Base-by-base conservation (phyloP, 176 grass and related monocot genomes). In the Carex pumila region DNA sequence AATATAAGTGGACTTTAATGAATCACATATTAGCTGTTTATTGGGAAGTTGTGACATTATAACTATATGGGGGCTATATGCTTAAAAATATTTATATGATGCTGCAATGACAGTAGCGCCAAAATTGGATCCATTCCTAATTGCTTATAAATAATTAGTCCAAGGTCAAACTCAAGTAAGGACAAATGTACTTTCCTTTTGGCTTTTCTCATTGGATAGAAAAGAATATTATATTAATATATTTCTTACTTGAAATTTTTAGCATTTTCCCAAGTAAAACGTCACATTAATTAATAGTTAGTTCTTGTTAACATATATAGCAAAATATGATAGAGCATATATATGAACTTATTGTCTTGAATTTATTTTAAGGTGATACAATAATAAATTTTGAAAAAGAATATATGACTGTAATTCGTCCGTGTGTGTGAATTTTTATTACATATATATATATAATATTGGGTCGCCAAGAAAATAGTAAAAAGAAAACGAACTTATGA, bases 31-130 rank as follows among this genome's bases (percentile, higher is more conserved):
- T 82, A 61, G 85, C 22, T 81, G 78, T 87, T 82, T 64, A 25
- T 74, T 71, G 45, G 45, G 47, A 10, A 49, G 45, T 47, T 80
- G 65, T 29, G 58, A 25, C 56, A 81, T 61, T 65, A 66, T 81
- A 54, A 18, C 11, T 63, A 69, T 87, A 47, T 25, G 21, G 49
- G 30, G 55, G 21, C 41, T 8, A 81, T 81, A 22, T 36, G 37
- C 21, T 61, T 12, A 86, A 78, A 92, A 88, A 82, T 82, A 87
- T 84, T 10, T 47, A 12, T 52, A 25, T 74, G 45, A 85, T 84
- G 71, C 77, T 57, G 81, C 77, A 68, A 86, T 65, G 66, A 86
- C 82, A 87, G 49, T 92, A 80, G 41, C 65, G 65, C 71, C 63
- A 65, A n/a, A 89, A 29, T 81, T 89, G 89, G 14, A 75, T 65